Base-by-base conservation (phyloP, 257 asterid species). In the Plantago major region DNA sequence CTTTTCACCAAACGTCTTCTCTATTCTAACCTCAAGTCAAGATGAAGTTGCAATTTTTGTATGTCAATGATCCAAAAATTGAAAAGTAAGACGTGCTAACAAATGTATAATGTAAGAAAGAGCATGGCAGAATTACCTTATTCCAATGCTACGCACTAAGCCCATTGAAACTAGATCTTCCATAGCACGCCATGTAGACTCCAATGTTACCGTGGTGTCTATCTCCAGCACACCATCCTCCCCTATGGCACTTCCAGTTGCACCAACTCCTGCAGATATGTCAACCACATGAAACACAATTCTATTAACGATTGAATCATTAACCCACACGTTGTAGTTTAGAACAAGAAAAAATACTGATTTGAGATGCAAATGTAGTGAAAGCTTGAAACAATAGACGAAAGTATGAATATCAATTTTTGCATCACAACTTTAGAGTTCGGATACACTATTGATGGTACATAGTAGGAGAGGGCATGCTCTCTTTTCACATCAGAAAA, bases 211-310 rank as follows among this genome's bases (percentile, higher is more conserved):
- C 3, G 33, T 60, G 22, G 64, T 60, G 38, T 60, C 64, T 8
- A 60, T 60, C 18, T 60, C 64, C 43, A 60, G 42, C 15, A 60
- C 37, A 42, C 54, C 64, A 60, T 60, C 64, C 9, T 60, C 64
- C 54, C 64, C 64, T 10, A 60, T 60, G 9, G 48, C 64, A 60
- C 64, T 60, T 45, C 48, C 48, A 7, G 48, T 46, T 45, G 48
- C 37, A 44, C 64, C 66, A 47, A 61, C 38, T 61, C 66, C 66
- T 61, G 46, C 66, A 61, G 15, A 38, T 14, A 60, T 60, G 11
- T 48, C 42, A 5, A 53, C 42, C 28, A 11, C 3, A 19, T 1
- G 40, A 33, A 33, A 33, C 22, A 22, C 16, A 52, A 7, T 30
- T 4, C 13, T 52, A 52, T 9, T 19, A 22, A 14, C 11, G 14